These are phyloP conservation scores for Dioscorea alata DNA, from an alignment of 106 monocot species.

Conservation along the genomic window DNA sequence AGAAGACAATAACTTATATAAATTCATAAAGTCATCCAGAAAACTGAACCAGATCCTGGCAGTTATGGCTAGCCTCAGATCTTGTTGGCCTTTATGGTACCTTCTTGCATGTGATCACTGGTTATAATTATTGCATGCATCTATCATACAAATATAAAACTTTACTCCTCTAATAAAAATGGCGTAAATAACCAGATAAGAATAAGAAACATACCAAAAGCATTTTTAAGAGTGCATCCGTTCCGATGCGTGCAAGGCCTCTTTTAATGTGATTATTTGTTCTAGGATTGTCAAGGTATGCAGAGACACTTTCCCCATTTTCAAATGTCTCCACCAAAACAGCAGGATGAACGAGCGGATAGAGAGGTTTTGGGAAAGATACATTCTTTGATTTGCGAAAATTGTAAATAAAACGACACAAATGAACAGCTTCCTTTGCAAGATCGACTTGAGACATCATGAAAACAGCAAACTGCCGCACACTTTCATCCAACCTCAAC, in stretches of 20 bases:
- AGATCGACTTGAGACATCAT: slow-evolving; percentile 98
- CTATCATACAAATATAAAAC: too few relatives aligned
- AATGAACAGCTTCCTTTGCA: slow-evolving; percentile 82
- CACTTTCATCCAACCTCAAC: slow-evolving; percentile 92
- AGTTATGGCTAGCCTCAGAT: too few relatives aligned
- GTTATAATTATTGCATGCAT: too few relatives aligned
- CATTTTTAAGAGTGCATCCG: slow-evolving; percentile 85
- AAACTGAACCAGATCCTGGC: too few relatives aligned
- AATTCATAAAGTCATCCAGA: too few relatives aligned
- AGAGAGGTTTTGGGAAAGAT: slow-evolving; percentile 84
- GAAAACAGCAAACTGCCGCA: slow-evolving; percentile 82
- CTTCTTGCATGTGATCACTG: too few relatives aligned
- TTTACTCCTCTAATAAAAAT: too few relatives aligned
- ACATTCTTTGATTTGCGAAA: slow-evolving; percentile 82
- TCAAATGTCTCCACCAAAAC: slow-evolving; percentile 93
- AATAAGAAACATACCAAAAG: slow-evolving; percentile 43
- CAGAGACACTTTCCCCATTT: slow-evolving; percentile 76
- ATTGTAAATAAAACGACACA: slow-evolving; percentile 84
- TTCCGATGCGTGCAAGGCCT: slow-evolving; percentile 76
- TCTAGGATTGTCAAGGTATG: slow-evolving; percentile 59
- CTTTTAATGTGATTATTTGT: slow-evolving; percentile 52
- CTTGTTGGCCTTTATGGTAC: too few relatives aligned
- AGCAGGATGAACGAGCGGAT: slow-evolving; percentile 87
- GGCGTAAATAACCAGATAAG: too few relatives aligned
- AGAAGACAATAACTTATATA: too few relatives aligned